Evolutionary conservation across 1,139 yeast genomes (phyloP), one percentile per base, ranked within the genome.

Genomic region (Magnusiomyces tetraspermus): DNA sequence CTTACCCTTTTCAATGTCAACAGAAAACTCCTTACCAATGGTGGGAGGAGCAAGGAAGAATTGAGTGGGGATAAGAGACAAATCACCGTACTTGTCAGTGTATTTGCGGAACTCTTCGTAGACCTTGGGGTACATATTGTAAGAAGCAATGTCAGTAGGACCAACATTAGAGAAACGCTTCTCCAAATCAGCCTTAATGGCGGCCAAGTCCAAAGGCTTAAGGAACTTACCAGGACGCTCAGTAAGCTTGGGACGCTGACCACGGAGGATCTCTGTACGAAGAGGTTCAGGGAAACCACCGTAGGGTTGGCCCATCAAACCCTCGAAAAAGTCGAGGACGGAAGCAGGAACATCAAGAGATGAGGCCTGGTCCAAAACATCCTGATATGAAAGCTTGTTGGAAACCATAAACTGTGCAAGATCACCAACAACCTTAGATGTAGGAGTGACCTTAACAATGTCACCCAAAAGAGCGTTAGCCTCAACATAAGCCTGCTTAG

Each of bases 261-360:
- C 86, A 67, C 79, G 80, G 67, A 92, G 80, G 58, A 92, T 79
- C 68, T 90, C 86, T 48, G 96, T 76, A 74, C 98, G 83, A 71
- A 92, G 77, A 48, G 99, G 98, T 73, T 92, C 99, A 52, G 98
- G 98, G 95, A 94, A 92, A 6, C 99, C 99, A 61, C 98, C 98
- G 68, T 87, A 89, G 63, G 99, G 99, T 64, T 92, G 92, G 67
- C 99, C 99, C 89, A 94, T 92, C 67, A 92, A 78, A 63, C 99
- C 99, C 76, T 94, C 96, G 80, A 92, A 89, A 78, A 92, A 92
- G 73, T 94, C 98, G 67, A 92, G 78, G 36, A 92, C 96, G 19
- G 97, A 90, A 66, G 85, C 97, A 55, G 99, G 99, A 95, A 92
- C 92, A 71, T 92, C 97, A 64, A 92, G 79, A 61, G 88, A 88